Evolutionary conservation across 495 filamentous ascomycete species (phyloP).

Genomic region (Sordaria brevicollis): DNA sequence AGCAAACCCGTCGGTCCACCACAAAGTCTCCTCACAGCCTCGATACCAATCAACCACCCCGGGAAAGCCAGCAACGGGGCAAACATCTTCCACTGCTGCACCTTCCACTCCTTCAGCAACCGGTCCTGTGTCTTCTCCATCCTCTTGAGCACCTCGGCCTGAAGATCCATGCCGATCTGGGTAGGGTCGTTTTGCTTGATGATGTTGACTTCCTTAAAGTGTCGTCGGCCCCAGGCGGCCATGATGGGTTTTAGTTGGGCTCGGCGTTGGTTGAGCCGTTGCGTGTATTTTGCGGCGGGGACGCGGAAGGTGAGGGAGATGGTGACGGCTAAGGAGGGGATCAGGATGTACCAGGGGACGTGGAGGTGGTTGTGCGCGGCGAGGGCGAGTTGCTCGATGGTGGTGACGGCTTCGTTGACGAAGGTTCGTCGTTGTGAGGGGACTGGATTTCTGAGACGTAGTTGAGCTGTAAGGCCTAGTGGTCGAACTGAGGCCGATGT

Average conservation of each 20-base stretch:
- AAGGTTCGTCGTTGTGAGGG: background rate
- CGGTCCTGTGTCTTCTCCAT: conserved; percentile 21
- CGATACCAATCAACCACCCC: conserved; percentile 57
- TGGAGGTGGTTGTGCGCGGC: conserved; percentile 47
- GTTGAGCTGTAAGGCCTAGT: background rate
- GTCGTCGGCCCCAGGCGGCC: conserved; percentile 33
- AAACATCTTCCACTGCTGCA: conserved; percentile 42
- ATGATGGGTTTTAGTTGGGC: conserved; percentile 40
- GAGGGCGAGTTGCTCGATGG: conserved; percentile 48
- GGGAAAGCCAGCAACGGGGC: conserved; percentile 41
- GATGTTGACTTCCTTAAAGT: conserved; percentile 15
- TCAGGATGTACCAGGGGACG: conserved; percentile 58
- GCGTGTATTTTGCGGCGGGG: conserved; percentile 48
- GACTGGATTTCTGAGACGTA: background rate
- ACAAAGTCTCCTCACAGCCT: conserved; percentile 55
- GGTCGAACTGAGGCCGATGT: background rate
- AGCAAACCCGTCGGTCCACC: conserved; percentile 46
- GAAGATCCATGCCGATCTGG: background rate
- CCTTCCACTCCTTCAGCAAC: conserved; percentile 34
- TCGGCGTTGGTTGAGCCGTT: conserved; percentile 29
- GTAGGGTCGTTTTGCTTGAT: background rate
- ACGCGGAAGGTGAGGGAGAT: conserved; percentile 49
- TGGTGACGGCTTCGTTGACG: conserved; percentile 37
- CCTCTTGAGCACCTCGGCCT: background rate
- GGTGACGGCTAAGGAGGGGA: conserved; percentile 59